Evolutionary conservation across 2,329 filamentous ascomycete genomes (phyloP), one percentile per base, ranked within the genome.

Genomic region (Diaporthe citriasiana): DNA sequence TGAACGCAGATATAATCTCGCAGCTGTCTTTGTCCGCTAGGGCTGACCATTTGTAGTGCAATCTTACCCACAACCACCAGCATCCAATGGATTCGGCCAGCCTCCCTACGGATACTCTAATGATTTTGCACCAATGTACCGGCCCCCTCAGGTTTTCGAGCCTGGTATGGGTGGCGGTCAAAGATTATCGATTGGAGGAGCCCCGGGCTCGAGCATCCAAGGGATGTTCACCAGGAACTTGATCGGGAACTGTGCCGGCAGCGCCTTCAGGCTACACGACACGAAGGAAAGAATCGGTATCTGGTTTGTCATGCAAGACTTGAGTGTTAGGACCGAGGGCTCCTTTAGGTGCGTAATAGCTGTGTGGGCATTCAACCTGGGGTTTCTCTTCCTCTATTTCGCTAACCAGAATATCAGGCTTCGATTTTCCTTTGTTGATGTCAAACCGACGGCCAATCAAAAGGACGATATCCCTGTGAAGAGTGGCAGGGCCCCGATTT

Each of bases 221-320:
- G 94, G 94, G 72, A 97, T 97, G 94, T 98, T 96, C 81, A 98
- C 95, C 0, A 88, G 96, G 70, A 99, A 98, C 80, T 89, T 99
- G 13, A 98, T 99, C 76, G 97, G 97, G 2, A 97, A 94, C 82
- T 87, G 98, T 69, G 93, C 94, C 8, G 95, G 95, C 42, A 98
- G 95, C 79, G 96, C 96, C 1, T 96, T 95, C 80, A 91, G 93
- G 42, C 88, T 98, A 70, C 92, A 90, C 3, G 95, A 98, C 78
- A 90, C 92, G 0, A 87, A 93, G 22, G 93, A 94, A 77, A 94
- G 94, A 81, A 91, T 94, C 68, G 96, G 96, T 2, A 95, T 98
- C 77, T 99, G 96, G 96, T 99, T 99, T 79, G 94, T 99, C 59
- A 87, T 98, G 70, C 96, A 98, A 82, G 97, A 99, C 84, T 87